Conservation (phyloP, 768 basidiomycete genomes). For the Trametes coccinea region DNA sequence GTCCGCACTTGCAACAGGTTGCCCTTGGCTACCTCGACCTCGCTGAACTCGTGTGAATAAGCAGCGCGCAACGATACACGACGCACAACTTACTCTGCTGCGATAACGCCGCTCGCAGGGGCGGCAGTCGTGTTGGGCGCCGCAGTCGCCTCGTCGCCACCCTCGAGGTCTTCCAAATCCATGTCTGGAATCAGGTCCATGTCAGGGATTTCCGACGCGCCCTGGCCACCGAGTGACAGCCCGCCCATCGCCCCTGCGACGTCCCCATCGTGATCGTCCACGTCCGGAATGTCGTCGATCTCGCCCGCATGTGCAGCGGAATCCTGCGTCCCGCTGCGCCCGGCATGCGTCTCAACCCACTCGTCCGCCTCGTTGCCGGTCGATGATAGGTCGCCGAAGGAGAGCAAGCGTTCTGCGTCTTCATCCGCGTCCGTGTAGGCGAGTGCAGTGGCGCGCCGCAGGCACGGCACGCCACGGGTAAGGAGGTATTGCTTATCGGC, state of each 20-base stretch:
- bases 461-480: constrained; percentile 94
- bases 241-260: constrained; percentile 31
- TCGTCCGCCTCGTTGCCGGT: constrained; percentile 71
- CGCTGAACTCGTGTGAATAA: constrained; percentile 38
- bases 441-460: constrained; percentile 88
- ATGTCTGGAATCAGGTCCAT: constrained; percentile 98
- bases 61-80: neutral
- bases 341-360: constrained; percentile 98
- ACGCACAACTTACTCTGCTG: constrained; percentile 47
- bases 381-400: constrained; percentile 67
- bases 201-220: constrained; percentile 70
- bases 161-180: constrained; percentile 92
- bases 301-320: constrained; percentile 57
- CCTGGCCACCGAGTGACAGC: constrained; percentile 33
- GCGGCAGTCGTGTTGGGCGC: constrained; percentile 47
- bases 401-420: constrained; percentile 90
- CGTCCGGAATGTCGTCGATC: constrained; percentile 87
- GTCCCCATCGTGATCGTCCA: constrained; percentile 54
- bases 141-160: constrained; percentile 84
- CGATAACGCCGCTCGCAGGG: constrained; percentile 39
- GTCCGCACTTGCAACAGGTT: constrained; percentile 95
- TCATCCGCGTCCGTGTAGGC: constrained; percentile 96
- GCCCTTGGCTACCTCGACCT: constrained; percentile 66
- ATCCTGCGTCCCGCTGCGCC: constrained; percentile 56
- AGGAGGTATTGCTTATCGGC: constrained; percentile 95